Percentiles rank a stretch among this genome's conserved stretches.
Conservation (phyloP, 495 filamentous ascomycete genomes). For the Trichoderma reesei region DNA sequence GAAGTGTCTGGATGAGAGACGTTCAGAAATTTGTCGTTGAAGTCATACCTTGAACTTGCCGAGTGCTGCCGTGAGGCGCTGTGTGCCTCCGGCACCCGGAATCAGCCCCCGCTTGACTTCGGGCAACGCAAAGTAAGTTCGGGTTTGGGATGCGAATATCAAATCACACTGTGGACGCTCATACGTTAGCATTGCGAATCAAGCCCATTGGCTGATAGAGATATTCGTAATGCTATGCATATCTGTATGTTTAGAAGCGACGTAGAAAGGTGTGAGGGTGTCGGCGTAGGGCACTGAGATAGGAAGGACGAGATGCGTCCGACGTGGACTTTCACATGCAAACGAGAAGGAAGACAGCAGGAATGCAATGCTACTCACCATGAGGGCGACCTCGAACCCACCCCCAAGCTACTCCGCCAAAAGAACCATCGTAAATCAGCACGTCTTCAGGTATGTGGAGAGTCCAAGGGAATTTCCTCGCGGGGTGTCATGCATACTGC, state of each 20-base stretch:
- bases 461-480: too few species aligned
- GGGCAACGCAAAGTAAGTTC: constrained; percentile 31
- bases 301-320: background rate
- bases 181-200: background rate
- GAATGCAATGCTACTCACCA: constrained; percentile 16
- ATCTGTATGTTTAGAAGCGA: background rate
- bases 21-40: background rate
- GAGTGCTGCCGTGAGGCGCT: constrained; percentile 28
- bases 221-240: constrained; percentile 14
- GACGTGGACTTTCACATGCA: constrained; percentile 5
- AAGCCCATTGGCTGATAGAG: background rate
- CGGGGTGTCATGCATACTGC: constrained; percentile 22
- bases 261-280: constrained; percentile 3
- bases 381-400: constrained; percentile 27
- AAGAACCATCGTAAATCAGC: constrained; percentile 1
- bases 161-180: constrained; percentile 26
- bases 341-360: background rate
- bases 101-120: constrained; percentile 36
- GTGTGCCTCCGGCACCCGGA: constrained; percentile 35
- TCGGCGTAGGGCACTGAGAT: background rate
- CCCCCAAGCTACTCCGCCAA: constrained; percentile 22
- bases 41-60: constrained; percentile 29
- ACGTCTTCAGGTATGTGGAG: background rate
- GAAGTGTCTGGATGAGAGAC: background rate
- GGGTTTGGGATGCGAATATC: constrained; percentile 23